Percentiles rank a stretch among this genome's conserved stretches.
phyloP scores from a whole-genome alignment of 1,284 basidiomycete genomes.

The Ceratobasidium theobromae region DNA sequence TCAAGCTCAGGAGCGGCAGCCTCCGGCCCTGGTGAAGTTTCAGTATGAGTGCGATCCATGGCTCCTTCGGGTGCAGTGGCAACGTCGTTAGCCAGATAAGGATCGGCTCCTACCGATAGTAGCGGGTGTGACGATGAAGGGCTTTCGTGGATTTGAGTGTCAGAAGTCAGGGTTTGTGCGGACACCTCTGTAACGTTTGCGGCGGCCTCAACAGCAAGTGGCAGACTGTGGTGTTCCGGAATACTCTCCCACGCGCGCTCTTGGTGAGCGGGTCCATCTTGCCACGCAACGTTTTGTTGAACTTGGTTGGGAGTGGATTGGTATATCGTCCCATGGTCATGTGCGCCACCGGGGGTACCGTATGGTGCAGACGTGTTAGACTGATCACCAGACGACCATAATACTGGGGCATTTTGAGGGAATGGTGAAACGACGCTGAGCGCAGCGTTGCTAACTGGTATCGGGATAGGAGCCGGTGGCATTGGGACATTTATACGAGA shows the following conservation, averaged over 20 bases:
- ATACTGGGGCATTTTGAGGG: constrained; percentile 11
- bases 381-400: constrained; percentile 17
- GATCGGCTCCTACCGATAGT: constrained; percentile 35
- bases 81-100: constrained; percentile 19
- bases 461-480: background rate
- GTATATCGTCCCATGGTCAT: constrained; percentile 6
- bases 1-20: too few relatives aligned
- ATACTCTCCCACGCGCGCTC: background rate
- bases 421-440: constrained; percentile 19
- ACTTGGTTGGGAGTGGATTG: background rate
- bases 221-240: background rate
- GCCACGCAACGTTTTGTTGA: background rate
- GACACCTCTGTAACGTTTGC: constrained; percentile 8
- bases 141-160: constrained; percentile 3
- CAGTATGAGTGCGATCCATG: background rate
- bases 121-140: background rate
- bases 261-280: too few relatives aligned
- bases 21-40: background rate
- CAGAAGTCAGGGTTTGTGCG: background rate
- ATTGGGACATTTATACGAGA: background rate
- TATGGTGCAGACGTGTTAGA: background rate
- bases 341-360: background rate
- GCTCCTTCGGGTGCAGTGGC: background rate
- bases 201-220: constrained; percentile 14
- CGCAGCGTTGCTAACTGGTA: constrained; percentile 1